Evolutionary conservation across 225 moss, liverwort and hornwort genomes (phyloP), one percentile per base, ranked within the genome.

Genomic region (Asterella californica): DNA sequence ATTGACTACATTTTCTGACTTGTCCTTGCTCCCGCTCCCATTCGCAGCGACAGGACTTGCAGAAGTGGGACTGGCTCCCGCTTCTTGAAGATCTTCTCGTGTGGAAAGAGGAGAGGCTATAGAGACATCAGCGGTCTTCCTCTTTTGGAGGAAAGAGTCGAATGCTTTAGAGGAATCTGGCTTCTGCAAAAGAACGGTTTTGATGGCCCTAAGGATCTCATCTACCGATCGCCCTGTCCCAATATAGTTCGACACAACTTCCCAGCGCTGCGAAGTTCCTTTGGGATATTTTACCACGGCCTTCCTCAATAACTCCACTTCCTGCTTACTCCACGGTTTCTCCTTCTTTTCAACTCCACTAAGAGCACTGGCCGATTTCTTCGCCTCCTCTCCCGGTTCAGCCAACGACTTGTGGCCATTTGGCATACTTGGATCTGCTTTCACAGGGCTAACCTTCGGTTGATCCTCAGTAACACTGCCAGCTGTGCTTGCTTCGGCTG

Each of bases 221-320:
- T 97, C 94, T 67, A 94, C 94, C 9, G 88, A 83, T 45, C 97
- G 90, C 75, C 88, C 88, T 9, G 97, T 94, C 50, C 97, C 97
- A 21, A 97, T 57, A 55, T 93, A 97, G 54, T 70, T 89, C 4
- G 94, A 80, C n/a, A 97, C 93, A 17, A 97, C 94, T 81, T 97
- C 97, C 97, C 97, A 97, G 47, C 97, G 94, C 86, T 97, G 97
- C 29, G 90, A 91, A 8, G 97, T 97, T 60, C 97, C 97, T 80
- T 94, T 94, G 0, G 97, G 97, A 84, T 90, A 97, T 77, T 97
- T 97, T 37, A 77, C 54, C 25, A 94, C 89, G 3, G 94, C 97
- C 84, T 94, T 97, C 85, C 93, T 90, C 72, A 97, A 72, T 37
- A 94, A 60, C 71, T 94, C 93, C 50, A 97, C 87, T 82, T 94